phyloP scores from a whole-genome alignment of 1,284 basidiomycete genomes.

The Marasmius fiardii region DNA sequence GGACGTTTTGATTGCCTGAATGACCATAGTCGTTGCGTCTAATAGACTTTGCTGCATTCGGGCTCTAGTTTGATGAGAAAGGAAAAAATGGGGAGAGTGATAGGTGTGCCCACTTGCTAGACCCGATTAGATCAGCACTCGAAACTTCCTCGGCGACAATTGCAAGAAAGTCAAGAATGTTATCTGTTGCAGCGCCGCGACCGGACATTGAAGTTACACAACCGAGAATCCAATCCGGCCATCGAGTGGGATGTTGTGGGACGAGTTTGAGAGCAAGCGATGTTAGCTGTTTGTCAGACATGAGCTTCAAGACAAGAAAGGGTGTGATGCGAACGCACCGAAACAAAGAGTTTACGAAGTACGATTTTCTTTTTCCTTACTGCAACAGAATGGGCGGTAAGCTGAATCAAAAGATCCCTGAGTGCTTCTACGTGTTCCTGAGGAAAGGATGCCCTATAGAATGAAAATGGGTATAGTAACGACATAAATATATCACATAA shows the following conservation, averaged over 20 bases:
- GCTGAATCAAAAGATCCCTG: constrained; percentile 59
- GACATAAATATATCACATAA: constrained; percentile 8
- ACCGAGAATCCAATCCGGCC: constrained; percentile 71
- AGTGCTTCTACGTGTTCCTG: constrained; percentile 48
- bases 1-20: constrained; percentile 58
- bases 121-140: constrained; percentile 70
- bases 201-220: constrained; percentile 57
- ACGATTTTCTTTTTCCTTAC: constrained; percentile 62
- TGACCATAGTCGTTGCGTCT: constrained; percentile 66
- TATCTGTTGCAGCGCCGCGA: constrained; percentile 50
- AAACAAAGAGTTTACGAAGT: constrained; percentile 82
- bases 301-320: constrained; percentile 10
- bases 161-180: constrained; percentile 75
- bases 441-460: constrained; percentile 61
- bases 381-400: constrained; percentile 57
- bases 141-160: constrained; percentile 82
- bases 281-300: constrained; percentile 44
- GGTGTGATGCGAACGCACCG: constrained; percentile 53
- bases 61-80: constrained; percentile 31
- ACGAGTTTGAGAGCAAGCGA: constrained; percentile 75
- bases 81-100: constrained; percentile 7
- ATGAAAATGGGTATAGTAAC: background rate
- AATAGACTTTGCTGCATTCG: constrained; percentile 61
- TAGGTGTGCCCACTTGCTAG: constrained; percentile 60
- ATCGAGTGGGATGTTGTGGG: constrained; percentile 50